Percentiles rank a stretch among this genome's conserved stretches.
These are phyloP conservation scores for Linaria vulgaris DNA, from an alignment of 257 asterid genomes.

Conservation along the genomic window DNA sequence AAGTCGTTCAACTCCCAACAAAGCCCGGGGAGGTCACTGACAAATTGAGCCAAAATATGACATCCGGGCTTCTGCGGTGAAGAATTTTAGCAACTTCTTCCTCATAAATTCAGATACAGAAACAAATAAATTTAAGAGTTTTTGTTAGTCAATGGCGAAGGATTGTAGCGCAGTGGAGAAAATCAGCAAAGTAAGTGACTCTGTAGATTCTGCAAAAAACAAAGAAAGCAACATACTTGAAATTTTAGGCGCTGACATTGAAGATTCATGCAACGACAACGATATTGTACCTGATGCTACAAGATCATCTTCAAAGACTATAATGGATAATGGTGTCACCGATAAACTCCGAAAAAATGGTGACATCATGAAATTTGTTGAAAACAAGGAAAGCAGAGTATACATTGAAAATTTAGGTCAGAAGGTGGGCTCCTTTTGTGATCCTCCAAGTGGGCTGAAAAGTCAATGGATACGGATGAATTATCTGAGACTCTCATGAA, in stretches of 20 bases:
- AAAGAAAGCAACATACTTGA: too few relatives aligned
- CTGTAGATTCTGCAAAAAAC: neutral
- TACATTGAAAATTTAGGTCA: neutral
- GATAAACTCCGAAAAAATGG: neutral
- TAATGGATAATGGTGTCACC: neutral
- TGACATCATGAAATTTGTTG: neutral
- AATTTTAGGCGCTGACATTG: too few relatives aligned
- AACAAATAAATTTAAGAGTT: neutral
- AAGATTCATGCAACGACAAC: too few relatives aligned
- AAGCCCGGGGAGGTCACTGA: too few relatives aligned
- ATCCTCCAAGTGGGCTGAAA: conserved; percentile 26
- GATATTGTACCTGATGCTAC: too few relatives aligned
- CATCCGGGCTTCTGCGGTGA: too few relatives aligned
- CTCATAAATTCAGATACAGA: neutral
- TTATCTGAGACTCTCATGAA: conserved; percentile 5
- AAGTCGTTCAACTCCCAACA: too few relatives aligned
- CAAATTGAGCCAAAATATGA: too few relatives aligned
- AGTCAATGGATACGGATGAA: neutral
- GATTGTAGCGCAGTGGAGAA: neutral
- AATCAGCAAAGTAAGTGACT: conserved; percentile 1
- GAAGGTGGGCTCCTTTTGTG: conserved; percentile 14
- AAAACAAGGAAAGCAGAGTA: neutral
- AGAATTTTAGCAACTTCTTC: too few relatives aligned
- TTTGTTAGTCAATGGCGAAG: conserved; percentile 3
- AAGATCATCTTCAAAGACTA: neutral